Conservation (phyloP, 108 stramenopile species). For the Cyclotella atomus region DNA sequence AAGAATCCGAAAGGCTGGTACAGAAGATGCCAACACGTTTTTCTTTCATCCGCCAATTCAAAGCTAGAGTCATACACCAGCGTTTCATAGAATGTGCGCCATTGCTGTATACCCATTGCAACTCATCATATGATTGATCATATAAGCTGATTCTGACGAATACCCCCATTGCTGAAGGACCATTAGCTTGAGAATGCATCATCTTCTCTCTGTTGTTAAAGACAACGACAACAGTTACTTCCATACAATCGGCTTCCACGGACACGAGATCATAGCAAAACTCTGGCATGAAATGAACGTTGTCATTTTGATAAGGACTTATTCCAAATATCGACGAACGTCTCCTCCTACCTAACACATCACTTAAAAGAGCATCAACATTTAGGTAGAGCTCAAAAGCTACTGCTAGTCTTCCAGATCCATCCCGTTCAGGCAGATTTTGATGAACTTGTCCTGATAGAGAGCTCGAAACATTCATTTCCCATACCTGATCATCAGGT, state of each 20-base stretch:
- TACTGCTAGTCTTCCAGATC: constrained; percentile 28
- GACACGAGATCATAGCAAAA: constrained; percentile 71
- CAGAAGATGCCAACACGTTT: constrained; percentile 60
- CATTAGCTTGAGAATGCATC: constrained; percentile 21
- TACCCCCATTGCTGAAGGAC: constrained; percentile 61
- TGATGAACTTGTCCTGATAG: constrained; percentile 12
- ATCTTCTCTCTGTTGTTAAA: constrained; percentile 55
- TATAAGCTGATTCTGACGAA: constrained; percentile 59
- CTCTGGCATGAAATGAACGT: constrained; percentile 45
- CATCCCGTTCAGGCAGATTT: neutral
- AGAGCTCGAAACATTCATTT: constrained; percentile 30
- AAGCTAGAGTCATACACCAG: constrained; percentile 64
- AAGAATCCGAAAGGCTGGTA: constrained; percentile 24
- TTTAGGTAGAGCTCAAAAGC: constrained; percentile 55
- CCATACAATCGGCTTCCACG: constrained; percentile 36
- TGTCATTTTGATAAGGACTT: constrained; percentile 28
- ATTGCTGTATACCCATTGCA: constrained; percentile 63
- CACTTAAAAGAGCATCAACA: constrained; percentile 59
- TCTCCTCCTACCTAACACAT: constrained; percentile 51
- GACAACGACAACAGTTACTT: constrained; percentile 56
- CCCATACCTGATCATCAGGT: constrained; percentile 41
- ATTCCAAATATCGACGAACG: constrained; percentile 36
- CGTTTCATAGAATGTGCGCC: constrained; percentile 31
- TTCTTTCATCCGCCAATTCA: constrained; percentile 68
- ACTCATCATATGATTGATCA: constrained; percentile 58